phyloP scores from a whole-genome alignment of 352 stramenopile genomes.

The Phytophthora palmivora region DNA sequence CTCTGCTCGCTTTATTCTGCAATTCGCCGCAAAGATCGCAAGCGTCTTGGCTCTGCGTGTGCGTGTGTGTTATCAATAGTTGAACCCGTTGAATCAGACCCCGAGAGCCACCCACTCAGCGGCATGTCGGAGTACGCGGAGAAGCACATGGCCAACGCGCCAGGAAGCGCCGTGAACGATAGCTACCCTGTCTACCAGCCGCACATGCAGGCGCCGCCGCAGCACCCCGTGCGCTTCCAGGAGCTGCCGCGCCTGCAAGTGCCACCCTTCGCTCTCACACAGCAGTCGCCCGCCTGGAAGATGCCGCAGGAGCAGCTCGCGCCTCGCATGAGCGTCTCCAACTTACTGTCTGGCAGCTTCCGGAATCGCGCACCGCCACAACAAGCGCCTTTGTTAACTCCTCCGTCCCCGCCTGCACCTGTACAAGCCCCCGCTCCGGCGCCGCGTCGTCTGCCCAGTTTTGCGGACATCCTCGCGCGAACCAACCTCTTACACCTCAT shows the following conservation, averaged over 20 bases:
- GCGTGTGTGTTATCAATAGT: conserved; percentile 13
- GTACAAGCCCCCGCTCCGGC: conserved; percentile 19
- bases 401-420: conserved; percentile 30
- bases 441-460: conserved; percentile 64
- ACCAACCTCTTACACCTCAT: conserved; percentile 74
- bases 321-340: conserved; percentile 58
- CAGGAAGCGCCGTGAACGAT: conserved; percentile 33
- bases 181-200: conserved; percentile 31
- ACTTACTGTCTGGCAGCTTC: conserved; percentile 57
- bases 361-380: conserved; percentile 24
- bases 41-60: conserved; percentile 7
- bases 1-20: conserved; percentile 44
- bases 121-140: conserved; percentile 45
- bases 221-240: conserved; percentile 49
- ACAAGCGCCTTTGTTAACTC: conserved; percentile 26
- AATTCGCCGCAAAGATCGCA: conserved; percentile 58
- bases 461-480: conserved; percentile 67
- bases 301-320: conserved; percentile 38
- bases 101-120: conserved; percentile 4
- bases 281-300: conserved; percentile 70
- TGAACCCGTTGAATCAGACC: conserved; percentile 24
- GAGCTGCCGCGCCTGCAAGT: conserved; percentile 76
- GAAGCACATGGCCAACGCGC: conserved; percentile 42
- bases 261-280: conserved; percentile 58
- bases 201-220: conserved; percentile 19